phyloP scores from a whole-genome alignment of 768 basidiomycete genomes.

The Mycena epipterygia region DNA sequence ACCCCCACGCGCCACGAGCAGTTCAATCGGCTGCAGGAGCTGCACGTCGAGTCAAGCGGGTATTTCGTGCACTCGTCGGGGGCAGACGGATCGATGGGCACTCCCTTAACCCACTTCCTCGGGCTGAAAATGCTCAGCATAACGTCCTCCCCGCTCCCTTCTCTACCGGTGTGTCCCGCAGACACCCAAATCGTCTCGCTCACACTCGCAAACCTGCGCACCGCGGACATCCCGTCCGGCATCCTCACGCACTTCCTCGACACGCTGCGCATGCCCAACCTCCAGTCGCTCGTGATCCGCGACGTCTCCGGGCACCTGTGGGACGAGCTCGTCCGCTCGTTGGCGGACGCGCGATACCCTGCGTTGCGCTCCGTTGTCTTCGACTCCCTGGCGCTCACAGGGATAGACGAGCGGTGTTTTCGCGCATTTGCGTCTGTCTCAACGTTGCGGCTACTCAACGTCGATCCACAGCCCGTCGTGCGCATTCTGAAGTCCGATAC shows the following conservation, averaged over 20 bases:
- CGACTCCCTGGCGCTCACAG: background rate
- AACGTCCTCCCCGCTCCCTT: slow-evolving; percentile 9
- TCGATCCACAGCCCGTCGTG: background rate
- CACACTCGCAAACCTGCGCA: slow-evolving; percentile 17
- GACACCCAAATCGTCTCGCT: slow-evolving; percentile 15
- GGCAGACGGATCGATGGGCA: background rate
- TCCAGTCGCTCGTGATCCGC: slow-evolving; percentile 6
- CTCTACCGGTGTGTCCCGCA: background rate
- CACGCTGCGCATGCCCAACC: slow-evolving; percentile 19
- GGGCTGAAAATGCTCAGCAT: slow-evolving; percentile 16
- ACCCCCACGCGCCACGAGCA: background rate
- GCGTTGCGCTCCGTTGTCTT: slow-evolving; percentile 11
- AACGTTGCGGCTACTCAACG: background rate
- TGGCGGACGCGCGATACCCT: slow-evolving; percentile 11
- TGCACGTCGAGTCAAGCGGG: slow-evolving; percentile 21
- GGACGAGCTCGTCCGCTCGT: slow-evolving; percentile 17
- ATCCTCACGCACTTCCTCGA: slow-evolving; percentile 1
- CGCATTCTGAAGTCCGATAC: slow-evolving; percentile 17
- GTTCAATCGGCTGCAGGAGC: background rate
- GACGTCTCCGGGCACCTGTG: slow-evolving; percentile 10
- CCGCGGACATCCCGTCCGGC: slow-evolving; percentile 9
- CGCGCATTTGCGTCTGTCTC: slow-evolving; percentile 12
- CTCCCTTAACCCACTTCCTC: background rate
- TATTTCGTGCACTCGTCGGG: background rate
- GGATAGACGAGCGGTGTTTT: background rate